Base-by-base conservation (phyloP, 371 early-diverging fungal genomes). In the Zychaea mexicana region DNA sequence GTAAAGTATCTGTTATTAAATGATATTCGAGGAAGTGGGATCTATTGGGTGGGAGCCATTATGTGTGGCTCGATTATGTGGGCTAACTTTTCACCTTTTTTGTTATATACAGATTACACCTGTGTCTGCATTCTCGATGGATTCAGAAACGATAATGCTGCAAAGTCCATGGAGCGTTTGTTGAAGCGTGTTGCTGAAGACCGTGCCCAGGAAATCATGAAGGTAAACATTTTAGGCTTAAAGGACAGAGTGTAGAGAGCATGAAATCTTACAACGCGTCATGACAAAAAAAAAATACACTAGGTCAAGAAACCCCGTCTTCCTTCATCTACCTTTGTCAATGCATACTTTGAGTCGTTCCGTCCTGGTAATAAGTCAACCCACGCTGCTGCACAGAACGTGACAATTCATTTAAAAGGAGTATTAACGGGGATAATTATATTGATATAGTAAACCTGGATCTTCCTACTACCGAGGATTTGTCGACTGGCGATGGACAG, bases 81-180 rank as follows among this genome's bases (percentile, higher is more conserved):
- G n/a, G n/a, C n/a, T n/a, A n/a, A n/a, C n/a, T 39, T 47, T 26
- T 47, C n/a, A 39, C 8, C 4, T 57, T 39, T 13, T 8, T 15
- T 6, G 42, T 28, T 32, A 6, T 24, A 15, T 54, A 19, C 55
- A 89, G 97, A 97, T 74, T 96, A 88, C 65, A 96, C 96, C 13
- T 91, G 93, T 7, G 88, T 93, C 13, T 96, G 97, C 77, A 93
- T 97, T 67, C 81, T 97, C 24, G 97, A 97, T 61, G 93, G 92
- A 52, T 97, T 96, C 85, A 91, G 90, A 60, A 95, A 94, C 72
- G 90, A 91, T 39, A 66, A 81, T 52, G 90, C 94, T 22, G 86
- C 94, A 19, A 78, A 84, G 57, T 83, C 96, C 4, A 94, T 95
- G 74, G 98, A 98, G 67, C 91, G 96, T 47, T 82, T 95, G 62